Conservation (phyloP, 495 filamentous ascomycete species). For the Tuber magnatum region DNA sequence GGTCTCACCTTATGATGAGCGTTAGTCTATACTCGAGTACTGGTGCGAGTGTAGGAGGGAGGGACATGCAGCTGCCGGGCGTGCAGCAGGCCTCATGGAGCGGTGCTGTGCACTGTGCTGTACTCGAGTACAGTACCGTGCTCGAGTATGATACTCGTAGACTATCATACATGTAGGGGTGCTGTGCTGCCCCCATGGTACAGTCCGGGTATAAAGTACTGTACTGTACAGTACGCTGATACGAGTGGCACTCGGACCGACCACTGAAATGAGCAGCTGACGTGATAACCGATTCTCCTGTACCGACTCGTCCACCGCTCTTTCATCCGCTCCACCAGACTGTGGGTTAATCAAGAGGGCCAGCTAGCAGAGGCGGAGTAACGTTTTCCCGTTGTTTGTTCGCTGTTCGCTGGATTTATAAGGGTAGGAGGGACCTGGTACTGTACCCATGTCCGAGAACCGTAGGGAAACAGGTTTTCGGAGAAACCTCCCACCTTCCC, state of each 20-base stretch:
- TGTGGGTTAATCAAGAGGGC: not conserved
- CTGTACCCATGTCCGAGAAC: not conserved
- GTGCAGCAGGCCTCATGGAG: not conserved
- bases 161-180: no score
- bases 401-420: not conserved
- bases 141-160: not conserved
- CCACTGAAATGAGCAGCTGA: not conserved
- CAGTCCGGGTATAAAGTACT: no score
- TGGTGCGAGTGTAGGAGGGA: not conserved
- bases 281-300: not conserved
- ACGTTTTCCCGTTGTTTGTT: not conserved
- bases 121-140: not conserved
- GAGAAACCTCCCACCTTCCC: not conserved
- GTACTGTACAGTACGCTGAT: not conserved
- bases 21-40: not conserved
- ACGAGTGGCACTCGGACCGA: not conserved
- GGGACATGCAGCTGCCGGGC: not conserved
- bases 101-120: not conserved
- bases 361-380: not conserved
- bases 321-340: not conserved
- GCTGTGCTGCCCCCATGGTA: no score
- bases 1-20: not conserved
- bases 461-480: not conserved
- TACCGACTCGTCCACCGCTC: not conserved
- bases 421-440: not conserved